These are phyloP conservation scores for Phytopythium cucurbitacearum DNA, from an alignment of 352 stramenopile genomes.

Conservation along the genomic window DNA sequence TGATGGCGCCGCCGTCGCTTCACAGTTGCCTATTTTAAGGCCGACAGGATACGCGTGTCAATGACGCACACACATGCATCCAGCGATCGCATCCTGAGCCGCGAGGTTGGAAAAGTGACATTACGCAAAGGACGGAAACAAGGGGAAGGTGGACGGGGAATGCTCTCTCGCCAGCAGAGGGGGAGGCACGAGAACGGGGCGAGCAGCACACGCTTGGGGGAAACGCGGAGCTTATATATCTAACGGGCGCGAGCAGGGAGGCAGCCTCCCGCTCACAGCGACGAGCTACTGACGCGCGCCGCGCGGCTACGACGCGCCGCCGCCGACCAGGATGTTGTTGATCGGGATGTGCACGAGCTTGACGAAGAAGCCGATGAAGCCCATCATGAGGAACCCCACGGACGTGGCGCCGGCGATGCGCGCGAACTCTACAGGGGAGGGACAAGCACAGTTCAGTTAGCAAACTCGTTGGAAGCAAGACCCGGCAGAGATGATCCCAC, in stretches of 20 bases:
- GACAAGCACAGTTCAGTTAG: neutral
- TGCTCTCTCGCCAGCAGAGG: no score
- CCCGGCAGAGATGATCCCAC: neutral
- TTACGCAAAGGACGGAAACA: no score
- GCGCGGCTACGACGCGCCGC: slow-evolving; percentile 53
- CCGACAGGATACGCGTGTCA: no score
- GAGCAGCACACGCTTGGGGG: no score
- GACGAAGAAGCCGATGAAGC: slow-evolving; percentile 99
- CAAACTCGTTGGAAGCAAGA: slow-evolving; percentile 2
- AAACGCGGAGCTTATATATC: neutral
- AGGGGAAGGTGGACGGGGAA: no score
- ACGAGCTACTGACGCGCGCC: neutral
- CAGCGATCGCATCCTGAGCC: no score
- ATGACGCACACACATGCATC: no score
- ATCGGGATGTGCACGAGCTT: slow-evolving; percentile 99
- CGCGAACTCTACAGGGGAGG: slow-evolving; percentile 86
- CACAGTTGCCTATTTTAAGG: slow-evolving; percentile 1
- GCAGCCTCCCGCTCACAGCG: no score
- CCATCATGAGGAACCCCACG: slow-evolving; percentile 99
- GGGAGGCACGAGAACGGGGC: no score
- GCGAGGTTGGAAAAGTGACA: no score
- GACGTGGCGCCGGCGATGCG: slow-evolving; percentile 93
- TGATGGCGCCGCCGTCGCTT: neutral
- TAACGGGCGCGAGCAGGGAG: neutral
- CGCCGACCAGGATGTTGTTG: slow-evolving; percentile 99